Base-by-base conservation (phyloP, 768 basidiomycete species). In the Glaciozyma antarctica region DNA sequence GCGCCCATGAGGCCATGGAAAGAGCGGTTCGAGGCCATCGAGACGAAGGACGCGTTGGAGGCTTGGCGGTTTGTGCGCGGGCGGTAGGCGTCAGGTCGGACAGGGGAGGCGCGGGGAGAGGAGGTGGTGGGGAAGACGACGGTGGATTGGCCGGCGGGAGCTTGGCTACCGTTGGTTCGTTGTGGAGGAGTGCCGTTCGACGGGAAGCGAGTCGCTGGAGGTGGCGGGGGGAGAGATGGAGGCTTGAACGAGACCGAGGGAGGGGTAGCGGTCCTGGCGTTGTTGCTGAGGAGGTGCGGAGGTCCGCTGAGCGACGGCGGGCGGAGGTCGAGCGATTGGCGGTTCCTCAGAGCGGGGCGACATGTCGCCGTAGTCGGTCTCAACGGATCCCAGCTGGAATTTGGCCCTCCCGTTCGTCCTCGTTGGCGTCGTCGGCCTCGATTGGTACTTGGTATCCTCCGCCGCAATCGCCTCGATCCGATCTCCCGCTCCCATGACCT, bases 31-130 rank as follows among this genome's bases (percentile, higher is more conserved):
- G 69, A 70, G 9, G 65, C 52, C 43, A 48, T 34, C 12, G 68
- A 69, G 21, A 64, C 13, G 53, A 70, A 53, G 6, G 69, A 70
- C 0, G 69, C 63, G 60, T 70, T 59, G 16, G 69, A 70, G 16
- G 69, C 24, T 22, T 70, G 66, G 60, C 69, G 69, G 3, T 22
- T 32, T 5, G n/a, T 30, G n/a, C 41, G 43, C 5, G 58, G 58
- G 16, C 58, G 30, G 51, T 61, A 1, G 60, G 58, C 9, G 7
- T 13, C 21, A n/a, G n/a, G 10, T 57, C 54, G 13, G 41, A 19
- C 5, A 38, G 64, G 19, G 16, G 53, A n/a, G 60, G 51, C 15
- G 26, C 60, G 41, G 24, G 43, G 32, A 51, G 56, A 30, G 24
- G 47, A 22, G 49, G 26, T 10, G 61, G 52, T 5, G 34, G 32